A percentile compares a stretch with the other conserved stretches of the same genome.
Evolutionary conservation across 2,329 filamentous ascomycete species (phyloP).

Genomic region (Aschersonia sp.): DNA sequence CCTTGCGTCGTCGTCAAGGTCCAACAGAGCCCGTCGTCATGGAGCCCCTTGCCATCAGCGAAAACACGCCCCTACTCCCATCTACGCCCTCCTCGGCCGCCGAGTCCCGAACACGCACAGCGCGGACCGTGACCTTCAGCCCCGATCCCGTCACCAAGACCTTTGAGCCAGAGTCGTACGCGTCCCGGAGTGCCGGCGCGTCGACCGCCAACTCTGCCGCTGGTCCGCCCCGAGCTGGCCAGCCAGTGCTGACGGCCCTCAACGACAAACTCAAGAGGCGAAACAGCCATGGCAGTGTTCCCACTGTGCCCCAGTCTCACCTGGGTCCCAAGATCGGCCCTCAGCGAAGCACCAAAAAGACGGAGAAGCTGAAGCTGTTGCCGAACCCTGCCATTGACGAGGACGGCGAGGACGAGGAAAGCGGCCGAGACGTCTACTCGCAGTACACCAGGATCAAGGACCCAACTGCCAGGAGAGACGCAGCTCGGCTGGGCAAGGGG

Average conservation of each 20-base stretch:
- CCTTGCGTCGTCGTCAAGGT: not conserved
- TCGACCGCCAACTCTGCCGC: conserved; percentile 11
- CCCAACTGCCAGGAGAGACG: conserved; percentile 81
- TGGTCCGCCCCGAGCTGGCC: conserved; percentile 21
- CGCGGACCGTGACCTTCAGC: conserved; percentile 65
- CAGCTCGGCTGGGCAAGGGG: conserved; percentile 82
- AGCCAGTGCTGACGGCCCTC: conserved; percentile 58
- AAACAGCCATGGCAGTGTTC: conserved; percentile 57
- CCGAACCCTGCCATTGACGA: conserved; percentile 70
- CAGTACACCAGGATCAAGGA: conserved; percentile 98
- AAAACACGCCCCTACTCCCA: conserved; percentile 21
- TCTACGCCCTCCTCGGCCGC: conserved; percentile 7
- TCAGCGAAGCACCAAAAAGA: conserved; percentile 87
- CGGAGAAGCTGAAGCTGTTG: conserved; percentile 93
- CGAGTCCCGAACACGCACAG: conserved; percentile 25
- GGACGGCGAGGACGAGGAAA: conserved; percentile 71
- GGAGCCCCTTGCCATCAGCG: conserved; percentile 14
- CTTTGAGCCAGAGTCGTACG: conserved; percentile 33
- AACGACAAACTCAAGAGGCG: conserved; percentile 80
- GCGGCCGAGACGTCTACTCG: conserved; percentile 88
- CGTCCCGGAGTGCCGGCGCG: conserved; percentile 9
- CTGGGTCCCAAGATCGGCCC: conserved; percentile 65
- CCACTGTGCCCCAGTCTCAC: conserved; percentile 17
- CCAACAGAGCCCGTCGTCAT: conserved; percentile 5
- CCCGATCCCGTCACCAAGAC: conserved; percentile 50